phyloP scores from a whole-genome alignment of 768 basidiomycete species.

The Suillus decipiens region DNA sequence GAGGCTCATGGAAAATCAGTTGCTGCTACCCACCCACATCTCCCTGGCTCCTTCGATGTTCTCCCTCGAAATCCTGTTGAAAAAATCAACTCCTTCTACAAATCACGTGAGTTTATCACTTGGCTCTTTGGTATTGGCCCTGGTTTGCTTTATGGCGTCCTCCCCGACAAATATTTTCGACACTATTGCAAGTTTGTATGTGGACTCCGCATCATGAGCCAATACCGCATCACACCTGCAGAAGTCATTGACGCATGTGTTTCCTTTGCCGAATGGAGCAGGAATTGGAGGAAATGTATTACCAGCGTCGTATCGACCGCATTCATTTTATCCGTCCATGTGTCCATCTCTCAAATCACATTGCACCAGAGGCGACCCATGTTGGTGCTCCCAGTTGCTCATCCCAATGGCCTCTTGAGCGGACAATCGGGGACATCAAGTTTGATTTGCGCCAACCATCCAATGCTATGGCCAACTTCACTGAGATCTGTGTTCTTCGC shows the following conservation, averaged over 20 bases:
- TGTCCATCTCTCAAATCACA: conserved; percentile 14
- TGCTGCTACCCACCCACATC: too few species aligned
- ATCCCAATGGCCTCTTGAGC: neutral
- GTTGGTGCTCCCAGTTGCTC: neutral
- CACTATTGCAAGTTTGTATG: conserved; percentile 22
- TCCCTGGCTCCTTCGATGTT: too few species aligned
- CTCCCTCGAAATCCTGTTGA: too few species aligned
- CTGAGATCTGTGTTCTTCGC: conserved; percentile 17
- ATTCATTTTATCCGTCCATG: conserved; percentile 30
- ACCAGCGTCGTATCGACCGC: conserved; percentile 20
- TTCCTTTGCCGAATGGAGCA: conserved; percentile 23
- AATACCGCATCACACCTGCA: conserved; percentile 18
- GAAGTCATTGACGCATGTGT: neutral
- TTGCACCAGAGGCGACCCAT: neutral
- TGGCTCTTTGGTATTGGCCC: too few species aligned
- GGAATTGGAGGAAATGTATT: conserved; percentile 32
- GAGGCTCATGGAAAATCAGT: too few species aligned
- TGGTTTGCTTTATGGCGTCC: too few species aligned
- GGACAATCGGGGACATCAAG: neutral
- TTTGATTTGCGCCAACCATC: conserved; percentile 17
- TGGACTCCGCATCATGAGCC: conserved; percentile 25
- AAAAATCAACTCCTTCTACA: too few species aligned
- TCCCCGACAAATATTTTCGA: neutral
- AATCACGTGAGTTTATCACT: too few species aligned
- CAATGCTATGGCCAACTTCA: conserved; percentile 29